Evolutionary conservation across 1,139 yeast species (phyloP).

Genomic region (Sporopachydermia cereana): DNA sequence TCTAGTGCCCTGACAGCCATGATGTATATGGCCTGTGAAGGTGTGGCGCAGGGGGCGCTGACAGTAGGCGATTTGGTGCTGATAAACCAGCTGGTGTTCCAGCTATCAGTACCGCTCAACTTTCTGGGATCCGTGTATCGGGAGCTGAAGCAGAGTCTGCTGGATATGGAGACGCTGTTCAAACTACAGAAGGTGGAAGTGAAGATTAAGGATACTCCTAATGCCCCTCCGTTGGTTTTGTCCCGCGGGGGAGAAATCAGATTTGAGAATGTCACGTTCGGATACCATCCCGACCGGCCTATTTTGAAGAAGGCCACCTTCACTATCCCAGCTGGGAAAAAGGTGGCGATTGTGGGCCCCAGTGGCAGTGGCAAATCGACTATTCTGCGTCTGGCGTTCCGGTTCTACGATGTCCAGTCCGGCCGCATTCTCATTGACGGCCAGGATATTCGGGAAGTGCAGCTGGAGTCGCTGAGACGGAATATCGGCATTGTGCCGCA

Average conservation of each 20-base stretch:
- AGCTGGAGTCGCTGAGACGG: conserved; percentile 60
- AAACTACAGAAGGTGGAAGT: conserved; percentile 69
- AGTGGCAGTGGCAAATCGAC: conserved; percentile 96
- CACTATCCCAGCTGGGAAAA: conserved; percentile 80
- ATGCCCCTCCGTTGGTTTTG: conserved; percentile 48
- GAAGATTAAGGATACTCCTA: conserved; percentile 45
- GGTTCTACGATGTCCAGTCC: conserved; percentile 74
- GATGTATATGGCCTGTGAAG: conserved; percentile 99
- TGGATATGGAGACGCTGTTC: conserved; percentile 89
- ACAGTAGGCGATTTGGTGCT: conserved; percentile 96
- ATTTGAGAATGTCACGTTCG: conserved; percentile 89
- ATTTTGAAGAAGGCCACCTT: conserved; percentile 74
- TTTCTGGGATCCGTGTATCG: conserved; percentile 92
- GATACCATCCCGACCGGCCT: conserved; percentile 81
- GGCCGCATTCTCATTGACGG: conserved; percentile 85
- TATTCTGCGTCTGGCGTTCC: conserved; percentile 64
- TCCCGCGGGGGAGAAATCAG: conserved; percentile 50
- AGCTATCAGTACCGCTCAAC: conserved; percentile 85
- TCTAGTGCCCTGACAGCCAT: conserved; percentile 87
- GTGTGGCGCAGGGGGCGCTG: conserved; percentile 69
- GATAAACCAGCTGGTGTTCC: conserved; percentile 92
- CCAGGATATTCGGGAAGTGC: conserved; percentile 70
- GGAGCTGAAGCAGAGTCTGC: conserved; percentile 81
- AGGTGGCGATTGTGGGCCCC: conserved; percentile 91
- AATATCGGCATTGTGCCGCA: conserved; percentile 93